Conservation (phyloP, 441 rosid species). For the Biscutella laevigata region DNA sequence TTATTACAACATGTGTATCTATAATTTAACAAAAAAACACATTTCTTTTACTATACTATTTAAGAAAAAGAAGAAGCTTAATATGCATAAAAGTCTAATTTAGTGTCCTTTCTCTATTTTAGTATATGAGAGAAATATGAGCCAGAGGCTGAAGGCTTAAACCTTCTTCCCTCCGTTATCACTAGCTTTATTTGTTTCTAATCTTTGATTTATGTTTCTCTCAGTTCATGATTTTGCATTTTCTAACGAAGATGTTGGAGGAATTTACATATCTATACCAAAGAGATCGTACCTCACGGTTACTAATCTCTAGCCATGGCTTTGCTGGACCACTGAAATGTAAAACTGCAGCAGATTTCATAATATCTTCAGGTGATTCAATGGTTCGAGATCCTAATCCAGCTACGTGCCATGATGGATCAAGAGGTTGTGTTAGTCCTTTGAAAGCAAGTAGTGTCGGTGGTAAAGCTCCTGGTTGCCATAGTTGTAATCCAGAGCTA, state of each 20-base stretch:
- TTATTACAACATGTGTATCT: neutral
- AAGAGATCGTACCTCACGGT: slow-evolving; percentile 45
- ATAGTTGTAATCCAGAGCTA: slow-evolving; percentile 54
- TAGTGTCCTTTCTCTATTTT: slow-evolving; percentile 28
- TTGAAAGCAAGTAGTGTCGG: slow-evolving; percentile 69
- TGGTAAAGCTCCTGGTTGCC: slow-evolving; percentile 84
- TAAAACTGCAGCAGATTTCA: slow-evolving; percentile 62
- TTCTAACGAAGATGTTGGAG: slow-evolving; percentile 59
- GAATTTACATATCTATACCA: slow-evolving; percentile 70
- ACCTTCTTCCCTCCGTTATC: slow-evolving; percentile 74
- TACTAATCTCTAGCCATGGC: slow-evolving; percentile 91
- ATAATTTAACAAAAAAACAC: slow-evolving; percentile 12
- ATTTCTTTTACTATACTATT: slow-evolving; percentile 5
- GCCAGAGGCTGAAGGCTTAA: slow-evolving; percentile 75
- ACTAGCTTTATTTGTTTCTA: slow-evolving; percentile 2
- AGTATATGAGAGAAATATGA: slow-evolving; percentile 33
- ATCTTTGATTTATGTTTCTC: slow-evolving; percentile 24
- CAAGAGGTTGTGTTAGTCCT: slow-evolving; percentile 62
- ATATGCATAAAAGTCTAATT: slow-evolving; percentile 20
- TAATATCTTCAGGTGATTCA: slow-evolving; percentile 23
- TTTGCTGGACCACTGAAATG: slow-evolving; percentile 95
- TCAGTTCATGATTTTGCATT: slow-evolving; percentile 62
- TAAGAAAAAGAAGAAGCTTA: slow-evolving; percentile 4
- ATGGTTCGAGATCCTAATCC: slow-evolving; percentile 56
- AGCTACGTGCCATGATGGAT: slow-evolving; percentile 73